Conservation (phyloP, 2,329 filamentous ascomycete genomes). For the Colletotrichum salicis region DNA sequence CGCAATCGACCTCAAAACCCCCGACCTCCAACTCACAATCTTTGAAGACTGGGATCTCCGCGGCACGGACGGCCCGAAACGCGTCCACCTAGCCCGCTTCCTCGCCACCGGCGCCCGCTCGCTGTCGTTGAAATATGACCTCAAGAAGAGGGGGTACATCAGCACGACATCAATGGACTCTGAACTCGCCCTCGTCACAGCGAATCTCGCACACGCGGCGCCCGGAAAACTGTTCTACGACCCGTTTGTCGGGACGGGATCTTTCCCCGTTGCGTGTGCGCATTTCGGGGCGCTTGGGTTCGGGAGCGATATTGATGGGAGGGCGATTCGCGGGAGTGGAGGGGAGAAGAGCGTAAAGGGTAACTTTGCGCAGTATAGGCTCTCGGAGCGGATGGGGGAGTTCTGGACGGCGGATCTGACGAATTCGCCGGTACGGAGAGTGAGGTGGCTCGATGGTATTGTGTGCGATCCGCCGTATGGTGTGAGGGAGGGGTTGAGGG, state of each 20-base stretch:
- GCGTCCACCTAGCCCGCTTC: conserved; percentile 77
- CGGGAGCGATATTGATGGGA: conserved; percentile 93
- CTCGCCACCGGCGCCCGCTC: conserved; percentile 75
- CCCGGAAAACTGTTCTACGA: conserved; percentile 92
- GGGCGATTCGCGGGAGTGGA: conserved; percentile 82
- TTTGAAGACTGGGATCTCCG: conserved; percentile 84
- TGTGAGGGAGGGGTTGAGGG: conserved; percentile 89
- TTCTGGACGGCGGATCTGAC: conserved; percentile 89
- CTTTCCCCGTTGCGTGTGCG: conserved; percentile 88
- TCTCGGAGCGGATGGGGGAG: conserved; percentile 75
- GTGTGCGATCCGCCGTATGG: conserved; percentile 97
- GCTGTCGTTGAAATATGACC: conserved; percentile 78
- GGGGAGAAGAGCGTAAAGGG: conserved; percentile 62
- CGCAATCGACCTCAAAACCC: conserved; percentile 78
- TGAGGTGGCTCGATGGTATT: conserved; percentile 83
- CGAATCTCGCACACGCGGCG: conserved; percentile 85
- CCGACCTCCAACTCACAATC: conserved; percentile 80
- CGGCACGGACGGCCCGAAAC: conserved; percentile 47
- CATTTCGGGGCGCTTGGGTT: conserved; percentile 87
- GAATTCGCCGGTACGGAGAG: conserved; percentile 77
- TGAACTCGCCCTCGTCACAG: conserved; percentile 89
- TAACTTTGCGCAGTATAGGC: conserved; percentile 87
- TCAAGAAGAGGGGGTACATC: conserved; percentile 95
- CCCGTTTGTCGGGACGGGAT: conserved; percentile 94
- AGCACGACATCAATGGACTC: conserved; percentile 98